A percentile compares a stretch with the other conserved stretches of the same genome.
Evolutionary conservation across 2,329 filamentous ascomycete species (phyloP).

Genomic region (Sclerotiophoma versabilis): DNA sequence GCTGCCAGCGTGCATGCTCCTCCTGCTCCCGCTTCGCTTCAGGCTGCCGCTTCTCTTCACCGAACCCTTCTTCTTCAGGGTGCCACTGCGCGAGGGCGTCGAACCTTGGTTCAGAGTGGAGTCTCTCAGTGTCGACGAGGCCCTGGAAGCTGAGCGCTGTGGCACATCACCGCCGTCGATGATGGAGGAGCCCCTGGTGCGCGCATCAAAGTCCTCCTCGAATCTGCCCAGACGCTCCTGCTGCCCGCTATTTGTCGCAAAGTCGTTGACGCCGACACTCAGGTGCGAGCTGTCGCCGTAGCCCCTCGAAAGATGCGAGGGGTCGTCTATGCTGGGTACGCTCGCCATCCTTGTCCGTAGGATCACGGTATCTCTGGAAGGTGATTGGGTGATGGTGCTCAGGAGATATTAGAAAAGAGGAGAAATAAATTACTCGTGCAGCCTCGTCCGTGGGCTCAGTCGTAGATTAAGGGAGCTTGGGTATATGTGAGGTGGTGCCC

Average conservation of each 20-base stretch:
- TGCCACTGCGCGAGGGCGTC: constrained; percentile 68
- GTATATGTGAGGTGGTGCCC: constrained; percentile 10
- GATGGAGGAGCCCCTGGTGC: constrained; percentile 70
- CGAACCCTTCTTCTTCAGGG: constrained; percentile 87
- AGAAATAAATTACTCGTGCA: background rate
- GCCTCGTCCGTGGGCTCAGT: background rate
- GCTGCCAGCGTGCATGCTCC: constrained; percentile 84
- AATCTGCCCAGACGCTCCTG: constrained; percentile 59
- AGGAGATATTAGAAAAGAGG: background rate
- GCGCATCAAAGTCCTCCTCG: constrained; percentile 75
- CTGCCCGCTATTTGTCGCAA: constrained; percentile 42
- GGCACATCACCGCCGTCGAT: constrained; percentile 62
- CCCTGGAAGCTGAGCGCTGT: constrained; percentile 69
- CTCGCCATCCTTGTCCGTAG: constrained; percentile 39
- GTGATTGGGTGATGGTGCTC: constrained; percentile 24
- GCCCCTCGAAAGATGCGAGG: constrained; percentile 46
- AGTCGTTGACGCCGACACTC: constrained; percentile 46
- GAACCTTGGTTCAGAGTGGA: constrained; percentile 55
- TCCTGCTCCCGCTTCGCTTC: constrained; percentile 79
- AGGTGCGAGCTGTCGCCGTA: constrained; percentile 40
- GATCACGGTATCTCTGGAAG: constrained; percentile 21
- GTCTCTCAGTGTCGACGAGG: constrained; percentile 36
- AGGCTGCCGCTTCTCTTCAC: constrained; percentile 76
- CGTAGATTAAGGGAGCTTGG: background rate
- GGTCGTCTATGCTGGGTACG: constrained; percentile 47